These are phyloP conservation scores for Huntiella decipiens DNA, from an alignment of 2,329 filamentous ascomycete genomes.

Conservation along the genomic window DNA sequence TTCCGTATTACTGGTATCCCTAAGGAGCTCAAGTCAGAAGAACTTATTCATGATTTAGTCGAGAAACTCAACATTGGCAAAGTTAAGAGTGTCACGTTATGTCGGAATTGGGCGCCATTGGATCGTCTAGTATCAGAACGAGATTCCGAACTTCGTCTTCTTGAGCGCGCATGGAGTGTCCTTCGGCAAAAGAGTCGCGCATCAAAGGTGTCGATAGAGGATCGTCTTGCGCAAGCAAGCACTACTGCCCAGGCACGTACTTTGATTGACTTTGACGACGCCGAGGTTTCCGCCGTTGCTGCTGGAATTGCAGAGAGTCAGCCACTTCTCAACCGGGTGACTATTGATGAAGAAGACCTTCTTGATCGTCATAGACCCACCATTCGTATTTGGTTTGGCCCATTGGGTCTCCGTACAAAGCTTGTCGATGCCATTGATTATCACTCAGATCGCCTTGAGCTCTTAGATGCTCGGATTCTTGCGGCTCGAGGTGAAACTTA, in stretches of 20 bases:
- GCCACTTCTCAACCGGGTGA: background rate
- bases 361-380: slow-evolving; percentile 34
- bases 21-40: slow-evolving; percentile 55
- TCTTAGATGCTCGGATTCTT: slow-evolving; percentile 56
- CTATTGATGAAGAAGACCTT: slow-evolving; percentile 12
- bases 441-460: slow-evolving; percentile 68
- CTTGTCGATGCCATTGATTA: slow-evolving; percentile 85
- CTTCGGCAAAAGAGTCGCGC: slow-evolving; percentile 39
- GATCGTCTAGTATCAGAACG: slow-evolving; percentile 56
- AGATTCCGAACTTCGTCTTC: slow-evolving; percentile 42
- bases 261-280: slow-evolving; percentile 9
- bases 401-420: slow-evolving; percentile 49
- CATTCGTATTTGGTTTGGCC: slow-evolving; percentile 60
- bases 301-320: background rate
- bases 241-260: background rate
- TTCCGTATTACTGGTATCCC: slow-evolving; percentile 85
- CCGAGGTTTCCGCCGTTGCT: background rate
- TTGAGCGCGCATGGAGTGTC: slow-evolving; percentile 72
- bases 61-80: slow-evolving; percentile 77
- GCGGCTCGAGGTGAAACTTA: slow-evolving; percentile 57
- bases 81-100: slow-evolving; percentile 74
- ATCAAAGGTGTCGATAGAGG: background rate
- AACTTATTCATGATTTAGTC: slow-evolving; percentile 67
- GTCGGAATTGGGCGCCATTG: slow-evolving; percentile 67
- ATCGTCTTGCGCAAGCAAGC: background rate